Base-by-base conservation (phyloP, 768 basidiomycete species). In the Pulveroboletus sp. region DNA sequence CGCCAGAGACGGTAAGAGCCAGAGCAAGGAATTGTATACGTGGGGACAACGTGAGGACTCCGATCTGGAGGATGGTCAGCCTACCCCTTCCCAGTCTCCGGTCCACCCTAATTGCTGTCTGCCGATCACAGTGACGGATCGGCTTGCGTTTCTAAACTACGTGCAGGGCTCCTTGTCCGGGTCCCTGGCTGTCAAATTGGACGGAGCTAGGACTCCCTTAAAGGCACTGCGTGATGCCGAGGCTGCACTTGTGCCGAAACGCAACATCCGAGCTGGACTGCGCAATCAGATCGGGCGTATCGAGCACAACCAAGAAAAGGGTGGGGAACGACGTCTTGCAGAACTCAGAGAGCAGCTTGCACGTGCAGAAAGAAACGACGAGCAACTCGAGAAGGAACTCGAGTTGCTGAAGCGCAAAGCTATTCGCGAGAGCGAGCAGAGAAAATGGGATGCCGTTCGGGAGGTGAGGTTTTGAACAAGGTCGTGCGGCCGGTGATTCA, bases 21-120 rank as follows among this genome's bases (percentile, higher is more conserved):
- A 84, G 62, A 88, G 87, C 76, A 92, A 91, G 68, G 91, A 92
- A 52, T 71, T 92, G 22, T 93, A 89, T 59, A 79, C 78, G 13
- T 93, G 89, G 89, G 89, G 90, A 12, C 89, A 91, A 63, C 60
- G 63, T 1, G 85, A 91, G 58, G 65, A 69, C 6, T 74, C 77
- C 17, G 90, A 93, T 72, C 52, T 93, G 64, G 89, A 80, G 60
- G 90, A 90, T 71, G 85, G 86, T 83, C 47, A 38, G 76, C 42
- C n/a, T n/a, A 13, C 29, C 50, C 29, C 50, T 30, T 43, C 10
- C 40, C 38, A 11, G 23, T 26, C 4, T 26, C 20, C n/a, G n/a
- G n/a, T n/a, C n/a, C n/a, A n/a, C n/a, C n/a, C n/a, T n/a, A n/a
- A n/a, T n/a, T n/a, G n/a, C n/a, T n/a, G n/a, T n/a, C n/a, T n/a